A percentile compares a stretch with the other conserved stretches of the same genome.
phyloP scores from a whole-genome alignment of 179 eudicot genomes.

The Amaranthus tricolor region DNA sequence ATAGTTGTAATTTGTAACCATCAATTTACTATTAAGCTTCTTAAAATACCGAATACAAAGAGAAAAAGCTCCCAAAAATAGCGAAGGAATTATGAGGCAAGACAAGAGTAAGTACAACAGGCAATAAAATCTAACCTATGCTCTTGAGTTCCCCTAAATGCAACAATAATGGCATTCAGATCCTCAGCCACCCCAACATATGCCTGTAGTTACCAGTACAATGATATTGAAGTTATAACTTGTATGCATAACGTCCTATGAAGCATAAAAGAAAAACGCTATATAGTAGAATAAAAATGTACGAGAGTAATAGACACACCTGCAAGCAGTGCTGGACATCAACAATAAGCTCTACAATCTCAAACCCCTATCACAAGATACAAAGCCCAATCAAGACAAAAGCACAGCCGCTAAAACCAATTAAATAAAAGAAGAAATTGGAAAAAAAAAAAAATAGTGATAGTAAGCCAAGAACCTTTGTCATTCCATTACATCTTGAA shows the following conservation, averaged over 20 bases:
- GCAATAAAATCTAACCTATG: conserved; percentile 49
- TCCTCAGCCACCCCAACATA: conserved; percentile 85
- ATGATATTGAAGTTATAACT: conserved; percentile 9
- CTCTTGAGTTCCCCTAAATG: conserved; percentile 92
- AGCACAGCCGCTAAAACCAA: neutral
- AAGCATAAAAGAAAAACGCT: neutral
- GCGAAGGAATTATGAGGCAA: no score
- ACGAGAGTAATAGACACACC: conserved; percentile 37
- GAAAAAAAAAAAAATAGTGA: neutral
- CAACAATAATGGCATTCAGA: conserved; percentile 83
- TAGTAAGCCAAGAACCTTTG: conserved; percentile 46
- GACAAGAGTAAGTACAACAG: conserved; percentile 9
- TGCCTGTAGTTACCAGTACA: conserved; percentile 47
- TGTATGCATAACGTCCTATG: neutral
- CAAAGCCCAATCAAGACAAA: conserved; percentile 3
- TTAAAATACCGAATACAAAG: neutral
- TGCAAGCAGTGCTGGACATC: conserved; percentile 89
- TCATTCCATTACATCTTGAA: conserved; percentile 71
- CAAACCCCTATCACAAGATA: conserved; percentile 63
- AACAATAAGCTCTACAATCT: conserved; percentile 82
- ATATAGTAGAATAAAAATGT: neutral
- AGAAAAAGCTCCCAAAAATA: neutral
- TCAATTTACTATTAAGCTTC: neutral
- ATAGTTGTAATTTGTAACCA: neutral
- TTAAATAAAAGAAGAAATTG: neutral